Base-by-base conservation (phyloP, 371 early-diverging fungal genomes). In the Mucor mucedo region DNA sequence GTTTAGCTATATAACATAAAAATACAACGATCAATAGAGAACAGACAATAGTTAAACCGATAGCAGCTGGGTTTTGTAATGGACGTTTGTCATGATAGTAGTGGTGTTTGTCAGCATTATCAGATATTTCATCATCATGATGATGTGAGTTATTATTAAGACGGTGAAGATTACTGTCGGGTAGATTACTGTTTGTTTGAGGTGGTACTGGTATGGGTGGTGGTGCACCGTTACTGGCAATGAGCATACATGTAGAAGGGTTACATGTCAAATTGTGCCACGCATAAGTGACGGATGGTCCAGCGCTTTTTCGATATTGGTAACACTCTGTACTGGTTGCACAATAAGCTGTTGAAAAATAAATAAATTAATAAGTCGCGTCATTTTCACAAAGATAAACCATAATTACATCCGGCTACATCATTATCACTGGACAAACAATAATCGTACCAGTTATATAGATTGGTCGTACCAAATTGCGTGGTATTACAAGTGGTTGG, bases 241-340 rank as follows among this genome's bases (percentile, higher is more conserved):
- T 65, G n/a, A 78, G 28, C 53, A 71, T 58, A 42, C 78, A 78
- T 10, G 63, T 75, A 2, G 33, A 49, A 4, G 76, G 71, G 41
- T 78, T 71, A 44, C 78, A 78, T 21, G 76, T 78, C 60, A 78
- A 55, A 52, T 71, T 78, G 39, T 78, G 73, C 78, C 76, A 78
- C 29, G 73, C 55, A 54, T 73, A 65, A 7, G 65, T 73, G 2
- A 67, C 64, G 1, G 73, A 64, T 3, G 69, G 58, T 2, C 67
- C 71, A 49, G 50, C 44, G 40, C 52, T 66, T 64, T 69, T 70
- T 1, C 69, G 71, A 52, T 78, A 78, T 47, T 78, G 78, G 52
- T 75, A 78, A 45, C 78, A 78, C 54, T 78, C 73, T 27, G 70
- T 60, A 30, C 73, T 71, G 29, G 78, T 78, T 27, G 78, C 78